phyloP scores from a whole-genome alignment of 2,329 filamentous ascomycete species.

The Aspergillus jensenii region DNA sequence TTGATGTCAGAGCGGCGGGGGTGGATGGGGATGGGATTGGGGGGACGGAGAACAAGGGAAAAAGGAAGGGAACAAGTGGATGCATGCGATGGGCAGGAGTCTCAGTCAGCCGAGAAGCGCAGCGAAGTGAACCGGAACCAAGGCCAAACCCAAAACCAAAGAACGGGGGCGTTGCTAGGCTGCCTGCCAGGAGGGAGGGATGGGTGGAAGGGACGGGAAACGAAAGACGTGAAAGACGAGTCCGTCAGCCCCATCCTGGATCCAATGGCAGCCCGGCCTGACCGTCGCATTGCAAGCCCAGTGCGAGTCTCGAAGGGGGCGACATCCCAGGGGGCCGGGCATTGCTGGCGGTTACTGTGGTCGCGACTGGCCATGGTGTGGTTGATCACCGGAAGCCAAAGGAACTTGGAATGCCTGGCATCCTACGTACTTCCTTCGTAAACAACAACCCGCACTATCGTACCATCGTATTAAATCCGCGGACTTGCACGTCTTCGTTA shows the following conservation, averaged over 20 bases:
- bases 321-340: slow-evolving; percentile 20
- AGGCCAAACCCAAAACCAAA: slow-evolving; percentile 4
- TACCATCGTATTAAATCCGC: background rate
- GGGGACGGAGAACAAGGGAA: background rate
- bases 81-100: slow-evolving; percentile 26
- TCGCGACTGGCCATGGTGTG: slow-evolving; percentile 24
- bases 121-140: slow-evolving; percentile 8
- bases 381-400: slow-evolving; percentile 28
- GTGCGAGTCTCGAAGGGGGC: slow-evolving; percentile 15
- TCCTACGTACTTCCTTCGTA: background rate
- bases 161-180: background rate
- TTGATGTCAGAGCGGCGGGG: slow-evolving; percentile 39
- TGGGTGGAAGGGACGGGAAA: slow-evolving; percentile 3
- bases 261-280: slow-evolving; percentile 35
- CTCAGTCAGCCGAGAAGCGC: slow-evolving; percentile 5
- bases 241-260: slow-evolving; percentile 34
- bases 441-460: background rate
- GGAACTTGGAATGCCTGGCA: slow-evolving; percentile 3
- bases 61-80: slow-evolving; percentile 27
- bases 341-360: slow-evolving; percentile 15
- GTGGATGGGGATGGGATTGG: slow-evolving; percentile 10
- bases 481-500: background rate
- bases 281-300: slow-evolving; percentile 33
- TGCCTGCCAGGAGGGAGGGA: slow-evolving; percentile 1
- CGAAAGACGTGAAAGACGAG: background rate